phyloP scores from a whole-genome alignment of 225 moss, liverwort and hornwort genomes.

The Physcomitrellopsis africana region DNA sequence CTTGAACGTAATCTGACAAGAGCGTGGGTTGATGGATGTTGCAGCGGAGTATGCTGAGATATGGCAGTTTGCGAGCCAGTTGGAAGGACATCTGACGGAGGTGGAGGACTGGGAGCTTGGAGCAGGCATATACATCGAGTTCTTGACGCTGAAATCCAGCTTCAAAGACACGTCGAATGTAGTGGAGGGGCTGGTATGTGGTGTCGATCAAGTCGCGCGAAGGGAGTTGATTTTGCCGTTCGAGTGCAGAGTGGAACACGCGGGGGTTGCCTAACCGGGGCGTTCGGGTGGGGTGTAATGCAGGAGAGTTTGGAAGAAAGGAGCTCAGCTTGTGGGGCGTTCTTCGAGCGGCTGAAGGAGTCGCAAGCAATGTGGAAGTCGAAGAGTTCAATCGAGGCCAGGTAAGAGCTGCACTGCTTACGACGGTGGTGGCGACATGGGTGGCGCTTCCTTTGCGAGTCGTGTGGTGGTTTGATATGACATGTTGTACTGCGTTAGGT shows the following conservation, averaged over 20 bases:
- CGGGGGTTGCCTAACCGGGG: background rate
- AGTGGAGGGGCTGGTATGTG: constrained; percentile 76
- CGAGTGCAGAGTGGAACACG: background rate
- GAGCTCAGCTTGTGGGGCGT: constrained; percentile 54
- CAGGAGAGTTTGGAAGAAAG: constrained; percentile 76
- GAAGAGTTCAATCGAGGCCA: constrained; percentile 44
- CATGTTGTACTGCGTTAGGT: background rate
- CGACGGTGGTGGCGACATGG: background rate
- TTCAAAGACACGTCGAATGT: constrained; percentile 54
- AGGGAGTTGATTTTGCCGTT: constrained; percentile 11
- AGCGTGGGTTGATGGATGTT: constrained; percentile 19
- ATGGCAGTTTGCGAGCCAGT: constrained; percentile 82
- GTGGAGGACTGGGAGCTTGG: constrained; percentile 89
- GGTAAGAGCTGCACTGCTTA: constrained; percentile 36
- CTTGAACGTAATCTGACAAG: constrained; percentile 8
- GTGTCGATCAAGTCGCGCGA: constrained; percentile 1
- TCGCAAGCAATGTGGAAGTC: constrained; percentile 76
- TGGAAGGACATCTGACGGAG: constrained; percentile 73
- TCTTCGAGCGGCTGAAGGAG: constrained; percentile 80
- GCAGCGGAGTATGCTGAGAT: constrained; percentile 80
- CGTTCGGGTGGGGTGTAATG: constrained; percentile 1
- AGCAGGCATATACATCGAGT: constrained; percentile 81
- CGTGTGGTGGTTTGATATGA: background rate
- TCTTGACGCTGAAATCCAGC: constrained; percentile 70
- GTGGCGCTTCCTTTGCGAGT: background rate